Evolutionary conservation across 345 rosid genomes (phyloP), one percentile per base, ranked within the genome.

Genomic region (Murraya paniculata): DNA sequence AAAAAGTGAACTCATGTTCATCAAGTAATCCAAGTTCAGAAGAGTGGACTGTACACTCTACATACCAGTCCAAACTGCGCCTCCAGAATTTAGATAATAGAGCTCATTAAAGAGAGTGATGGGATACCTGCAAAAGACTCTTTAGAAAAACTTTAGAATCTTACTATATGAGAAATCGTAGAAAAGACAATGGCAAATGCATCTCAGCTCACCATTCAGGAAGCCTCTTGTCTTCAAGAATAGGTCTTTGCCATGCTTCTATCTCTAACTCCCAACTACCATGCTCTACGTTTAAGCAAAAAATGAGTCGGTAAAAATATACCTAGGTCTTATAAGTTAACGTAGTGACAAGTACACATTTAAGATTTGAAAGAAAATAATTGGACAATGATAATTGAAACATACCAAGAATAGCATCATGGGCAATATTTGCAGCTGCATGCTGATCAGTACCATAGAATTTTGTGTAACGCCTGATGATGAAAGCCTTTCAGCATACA

Each of bases 31-130:
- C 50, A 27, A 33, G 56, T 62, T 14, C 62, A 58, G 48, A 24
- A 41, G 60, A 25, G 64, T n/a, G 45, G 72, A 69, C 18, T 38
- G 53, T 64, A 60, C 68, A 69, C 21, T 38, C 45, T 64, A 60
- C 68, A 64, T 80, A 92, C 99, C 95, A 82, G 97, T 95, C 99
- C 98, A 95, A 75, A 95, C 70, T 28, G 98, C 91, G 5, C 99
- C 93, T 55, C 98, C 99, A 1, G 99, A 82, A 82, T 94, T 95
- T 55, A 95, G 94, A 87, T 87, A 95, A 83, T 93, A 95, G 65
- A 95, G 97, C 86, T 95, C 99, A 76, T 95, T 95, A 77, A 94
- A 95, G 53, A 95, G 91, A 68, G 98, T 90, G 85, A 84, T 58
- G 50, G 92, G 94, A 74, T 95, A 95, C 98, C 98, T 92, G 86